Base-by-base conservation (phyloP, 2,329 filamentous ascomycete genomes). In the Gremmenia infestans region DNA sequence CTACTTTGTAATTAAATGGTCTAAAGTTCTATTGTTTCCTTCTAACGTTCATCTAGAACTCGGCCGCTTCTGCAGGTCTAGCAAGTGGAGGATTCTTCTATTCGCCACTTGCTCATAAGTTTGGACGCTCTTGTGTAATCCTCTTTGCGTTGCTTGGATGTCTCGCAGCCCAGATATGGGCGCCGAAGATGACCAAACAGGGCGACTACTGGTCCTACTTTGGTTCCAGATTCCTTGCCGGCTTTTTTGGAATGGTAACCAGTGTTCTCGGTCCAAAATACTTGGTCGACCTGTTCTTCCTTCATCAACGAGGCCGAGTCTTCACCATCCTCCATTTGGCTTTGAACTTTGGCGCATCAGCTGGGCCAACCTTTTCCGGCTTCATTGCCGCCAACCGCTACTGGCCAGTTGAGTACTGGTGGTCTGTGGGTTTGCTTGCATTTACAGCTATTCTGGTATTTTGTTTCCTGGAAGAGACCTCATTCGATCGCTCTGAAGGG, bases 371-470 rank as follows among this genome's bases (percentile, higher is more conserved):
- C 0, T 68, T 76, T 23, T 72, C 70, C 0, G 73, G 72, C 1
- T 75, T 75, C 48, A 70, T 76, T 43, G 70, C 71, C 1, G 67
- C 68, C 0, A 63, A 67, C 9, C 60, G 56, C 0, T 68, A 69
- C 17, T 76, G 72, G 67, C 68, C 70, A 1, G 59, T 72, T 2
- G 69, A 72, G 49, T 76, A 73, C 60, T 76, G 74, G 74, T 76
- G 73, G 72, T 72, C 70, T 1, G 67, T 75, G n/a, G 72, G 67
- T 4, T 56, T 74, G 1, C 61, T 71, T 2, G 71, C 67, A 0
- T 64, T 70, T 36, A 64, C 71, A 1, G 61, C 70, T 17, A 60
- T 76, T 4, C 56, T 70, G 1, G 68, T 71, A 15, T 69, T 76
- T 43, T 45, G 70, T 23, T 72, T 73, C 45, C 64, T 74, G 7